These are phyloP conservation scores for Aegilops umbellulata DNA, from an alignment of 176 grass and related monocot genomes.

Conservation along the genomic window DNA sequence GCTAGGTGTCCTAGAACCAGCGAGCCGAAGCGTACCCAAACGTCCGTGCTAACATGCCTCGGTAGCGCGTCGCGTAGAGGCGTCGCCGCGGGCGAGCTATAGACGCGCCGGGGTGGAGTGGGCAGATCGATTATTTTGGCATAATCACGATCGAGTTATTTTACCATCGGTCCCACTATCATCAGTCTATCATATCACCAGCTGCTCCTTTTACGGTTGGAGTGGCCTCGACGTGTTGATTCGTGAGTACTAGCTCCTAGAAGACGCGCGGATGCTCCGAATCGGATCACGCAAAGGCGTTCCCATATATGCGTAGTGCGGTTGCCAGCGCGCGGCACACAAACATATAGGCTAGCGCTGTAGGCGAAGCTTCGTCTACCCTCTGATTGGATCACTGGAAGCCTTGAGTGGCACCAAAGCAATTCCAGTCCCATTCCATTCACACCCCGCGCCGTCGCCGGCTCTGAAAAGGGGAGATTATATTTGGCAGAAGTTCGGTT, in stretches of 20 bases:
- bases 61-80: too few species aligned
- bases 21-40: too few species aligned
- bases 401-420: slow-evolving; percentile 30
- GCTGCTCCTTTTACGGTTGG: not conserved
- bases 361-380: not conserved
- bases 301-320: not conserved
- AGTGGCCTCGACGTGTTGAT: not conserved
- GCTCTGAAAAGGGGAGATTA: not conserved
- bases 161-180: too few species aligned
- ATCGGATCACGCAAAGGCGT: not conserved
- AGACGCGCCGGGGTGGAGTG: too few species aligned
- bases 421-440: slow-evolving; percentile 30
- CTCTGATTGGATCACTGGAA: not conserved
- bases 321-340: not conserved
- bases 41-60: too few species aligned
- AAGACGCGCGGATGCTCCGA: not conserved
- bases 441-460: not conserved
- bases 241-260: not conserved
- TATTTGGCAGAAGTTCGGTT: not conserved
- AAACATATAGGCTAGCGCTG: not conserved
- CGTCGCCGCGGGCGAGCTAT: too few species aligned
- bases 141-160: too few species aligned
- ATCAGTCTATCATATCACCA: not conserved
- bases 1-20: too few species aligned
- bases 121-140: too few species aligned